phyloP scores from a whole-genome alignment of 805 yeast species.

The Suhomyces sp. region DNA sequence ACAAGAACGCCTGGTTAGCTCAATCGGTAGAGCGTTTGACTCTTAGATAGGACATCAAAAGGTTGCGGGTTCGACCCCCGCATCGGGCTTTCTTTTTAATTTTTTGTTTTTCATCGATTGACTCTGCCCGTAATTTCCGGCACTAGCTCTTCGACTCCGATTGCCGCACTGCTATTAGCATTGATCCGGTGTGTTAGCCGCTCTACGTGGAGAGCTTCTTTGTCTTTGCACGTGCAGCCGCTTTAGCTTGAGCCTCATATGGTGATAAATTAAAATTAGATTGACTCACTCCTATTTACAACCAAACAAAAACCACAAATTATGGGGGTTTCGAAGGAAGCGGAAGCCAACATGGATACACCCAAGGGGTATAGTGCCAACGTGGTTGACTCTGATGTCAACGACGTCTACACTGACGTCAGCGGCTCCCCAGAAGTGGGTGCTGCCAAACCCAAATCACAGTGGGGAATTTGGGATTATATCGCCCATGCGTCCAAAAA shows the following conservation, averaged over 20 bases:
- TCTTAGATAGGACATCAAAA: conserved; percentile 14
- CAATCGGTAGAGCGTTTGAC: conserved; percentile 14
- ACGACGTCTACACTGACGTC: background rate
- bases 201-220: background rate
- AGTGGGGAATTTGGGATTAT: conserved; percentile 1
- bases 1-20: conserved; percentile 11
- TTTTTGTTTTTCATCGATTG: background rate
- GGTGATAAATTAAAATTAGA: background rate
- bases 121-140: background rate
- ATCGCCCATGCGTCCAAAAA: conserved; percentile 10
- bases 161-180: background rate
- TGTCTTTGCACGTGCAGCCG: background rate
- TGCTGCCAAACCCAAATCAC: background rate
- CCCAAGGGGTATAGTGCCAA: background rate
- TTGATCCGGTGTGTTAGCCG: background rate
- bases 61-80: conserved; percentile 19
- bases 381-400: background rate
- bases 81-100: conserved; percentile 11
- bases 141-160: background rate
- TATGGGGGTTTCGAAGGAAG: background rate
- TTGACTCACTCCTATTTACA: background rate
- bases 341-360: background rate
- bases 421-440: background rate
- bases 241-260: background rate
- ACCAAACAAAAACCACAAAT: background rate